Evolutionary conservation across 345 rosid genomes (phyloP).

Genomic region (Rubroshorea leprosula): DNA sequence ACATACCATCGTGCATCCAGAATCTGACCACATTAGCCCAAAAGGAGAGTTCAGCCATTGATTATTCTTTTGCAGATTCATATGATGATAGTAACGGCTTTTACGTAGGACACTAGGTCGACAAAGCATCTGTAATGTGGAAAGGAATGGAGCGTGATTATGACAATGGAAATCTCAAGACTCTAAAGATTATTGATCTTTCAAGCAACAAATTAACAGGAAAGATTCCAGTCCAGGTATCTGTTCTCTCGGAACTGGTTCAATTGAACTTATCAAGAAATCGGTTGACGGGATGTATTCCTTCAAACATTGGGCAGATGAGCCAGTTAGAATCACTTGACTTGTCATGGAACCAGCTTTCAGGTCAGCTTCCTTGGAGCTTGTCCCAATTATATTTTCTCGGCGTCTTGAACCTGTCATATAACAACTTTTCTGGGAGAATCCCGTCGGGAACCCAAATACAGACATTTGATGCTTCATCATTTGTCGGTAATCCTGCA

Average conservation of each 20-base stretch:
- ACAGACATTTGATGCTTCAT: conserved; percentile 14
- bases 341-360: neutral
- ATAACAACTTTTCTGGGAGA: conserved; percentile 22
- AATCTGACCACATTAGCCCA: neutral
- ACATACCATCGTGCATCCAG: neutral
- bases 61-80: neutral
- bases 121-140: neutral
- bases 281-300: neutral
- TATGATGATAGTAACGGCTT: neutral
- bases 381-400: conserved; percentile 10
- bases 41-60: neutral
- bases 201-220: neutral
- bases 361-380: neutral
- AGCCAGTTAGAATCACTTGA: neutral
- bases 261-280: conserved; percentile 1
- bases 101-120: neutral
- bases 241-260: neutral
- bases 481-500: conserved; percentile 17
- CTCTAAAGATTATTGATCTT: neutral
- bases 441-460: conserved; percentile 22
- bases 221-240: neutral
- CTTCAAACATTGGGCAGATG: neutral
- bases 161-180: neutral
- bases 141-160: neutral
- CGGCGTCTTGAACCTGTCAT: conserved; percentile 20